These are phyloP conservation scores for Dendrocalamus latiflorus DNA, from an alignment of 202 grass and related monocot genomes.

Conservation along the genomic window DNA sequence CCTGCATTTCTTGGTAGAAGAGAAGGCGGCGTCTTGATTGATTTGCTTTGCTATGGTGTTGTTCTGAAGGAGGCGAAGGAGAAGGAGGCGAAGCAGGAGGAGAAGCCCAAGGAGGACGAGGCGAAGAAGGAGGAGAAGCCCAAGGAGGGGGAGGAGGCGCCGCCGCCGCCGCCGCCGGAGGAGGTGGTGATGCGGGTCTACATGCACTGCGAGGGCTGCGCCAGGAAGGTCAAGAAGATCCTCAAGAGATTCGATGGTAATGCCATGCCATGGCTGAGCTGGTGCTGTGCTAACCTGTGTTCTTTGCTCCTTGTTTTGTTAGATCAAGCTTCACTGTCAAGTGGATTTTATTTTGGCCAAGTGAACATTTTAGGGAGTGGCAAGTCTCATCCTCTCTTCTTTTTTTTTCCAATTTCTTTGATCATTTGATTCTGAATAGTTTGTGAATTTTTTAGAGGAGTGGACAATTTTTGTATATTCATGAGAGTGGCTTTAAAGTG, in stretches of 20 bases:
- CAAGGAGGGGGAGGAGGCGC: constrained; percentile 33
- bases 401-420: neutral
- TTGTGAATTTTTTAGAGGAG: neutral
- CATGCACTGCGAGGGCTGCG: constrained; percentile 91
- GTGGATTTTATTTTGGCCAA: neutral
- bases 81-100: constrained; percentile 33
- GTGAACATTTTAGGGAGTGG: neutral
- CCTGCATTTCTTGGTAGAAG: neutral
- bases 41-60: neutral
- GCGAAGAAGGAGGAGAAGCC: constrained; percentile 35
- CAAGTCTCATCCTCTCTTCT: neutral
- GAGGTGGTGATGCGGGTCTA: constrained; percentile 83
- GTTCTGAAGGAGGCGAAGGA: constrained; percentile 5
- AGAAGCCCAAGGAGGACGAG: constrained; percentile 33
- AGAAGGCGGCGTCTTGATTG: neutral
- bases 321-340: constrained; percentile 1
- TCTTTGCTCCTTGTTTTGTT: neutral
- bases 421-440: neutral
- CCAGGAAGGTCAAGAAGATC: constrained; percentile 70
- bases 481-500: neutral
- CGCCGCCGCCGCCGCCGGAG: constrained; percentile 56
- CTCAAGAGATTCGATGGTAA: constrained; percentile 68
- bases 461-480: neutral
- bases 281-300: neutral
- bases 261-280: neutral